Percentiles rank a stretch among this genome's conserved stretches.
These are phyloP conservation scores for Sordaria brevicollis DNA, from an alignment of 495 filamentous ascomycete genomes.

Conservation along the genomic window DNA sequence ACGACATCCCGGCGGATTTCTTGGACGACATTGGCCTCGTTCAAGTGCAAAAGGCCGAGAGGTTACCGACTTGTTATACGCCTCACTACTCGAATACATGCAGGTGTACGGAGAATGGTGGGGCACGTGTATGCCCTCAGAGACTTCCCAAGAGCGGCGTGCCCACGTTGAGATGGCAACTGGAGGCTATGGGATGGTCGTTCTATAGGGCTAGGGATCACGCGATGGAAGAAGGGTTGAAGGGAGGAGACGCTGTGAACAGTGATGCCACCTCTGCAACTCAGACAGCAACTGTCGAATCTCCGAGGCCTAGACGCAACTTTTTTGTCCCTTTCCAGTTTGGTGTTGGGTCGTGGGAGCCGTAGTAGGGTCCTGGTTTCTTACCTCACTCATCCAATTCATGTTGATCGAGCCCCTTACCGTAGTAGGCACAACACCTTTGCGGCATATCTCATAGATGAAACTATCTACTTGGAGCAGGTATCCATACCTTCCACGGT, in stretches of 20 bases:
- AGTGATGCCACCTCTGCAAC: background rate
- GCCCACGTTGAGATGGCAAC: background rate
- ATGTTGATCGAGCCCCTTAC: no score
- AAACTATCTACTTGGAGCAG: no score
- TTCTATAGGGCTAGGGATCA: background rate
- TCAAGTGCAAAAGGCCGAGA: background rate
- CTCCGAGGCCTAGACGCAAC: background rate
- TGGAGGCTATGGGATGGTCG: background rate
- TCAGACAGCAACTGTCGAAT: background rate
- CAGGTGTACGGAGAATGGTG: no score
- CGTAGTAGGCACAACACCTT: no score
- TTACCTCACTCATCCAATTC: background rate
- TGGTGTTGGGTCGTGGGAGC: background rate
- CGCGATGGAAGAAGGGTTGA: no score
- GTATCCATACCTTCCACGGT: no score
- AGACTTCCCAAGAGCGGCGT: background rate
- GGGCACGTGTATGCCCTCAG: no score
- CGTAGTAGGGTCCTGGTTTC: background rate
- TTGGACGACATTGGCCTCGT: background rate
- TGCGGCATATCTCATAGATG: no score
- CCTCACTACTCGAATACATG: background rate
- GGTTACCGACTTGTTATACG: background rate
- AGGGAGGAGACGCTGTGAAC: background rate
- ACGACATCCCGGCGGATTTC: background rate
- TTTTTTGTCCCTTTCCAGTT: background rate